Evolutionary conservation across 164 flowering plant genomes (phyloP), one percentile per base, ranked within the genome.

Genomic region (Vitis rotundifolia): DNA sequence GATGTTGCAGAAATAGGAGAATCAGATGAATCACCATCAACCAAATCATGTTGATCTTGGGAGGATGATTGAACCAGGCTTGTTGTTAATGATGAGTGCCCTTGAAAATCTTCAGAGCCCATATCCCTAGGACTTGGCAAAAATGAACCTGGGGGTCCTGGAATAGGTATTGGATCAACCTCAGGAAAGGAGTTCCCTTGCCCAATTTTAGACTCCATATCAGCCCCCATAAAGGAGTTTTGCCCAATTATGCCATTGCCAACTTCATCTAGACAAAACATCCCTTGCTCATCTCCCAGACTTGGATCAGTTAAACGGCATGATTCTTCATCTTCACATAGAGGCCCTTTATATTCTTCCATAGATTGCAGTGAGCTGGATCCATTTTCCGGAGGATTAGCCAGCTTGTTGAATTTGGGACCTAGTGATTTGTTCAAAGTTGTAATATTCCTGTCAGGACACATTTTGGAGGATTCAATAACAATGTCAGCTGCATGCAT

Each of bases 141-240:
- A 73, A 84, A 87, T 69, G 89, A 88, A 22, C 91, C 95, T 0
- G 94, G 93, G 11, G 97, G 89, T 29, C 89, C 94, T 49, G 90
- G 94, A 76, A 88, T 90, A 68, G 87, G 86, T 59, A 83, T 81
- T 2, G 87, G 81, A 59, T 84, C 91, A 68, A 83, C 84, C 70
- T 86, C 89, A 13, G 73, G 37, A 62, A 74, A 80, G 49, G 77
- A 79, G 69, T 76, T 80, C 28, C 72, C 86, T 61, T 73, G 78
- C 22, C 60, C 80, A 61, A 60, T 63, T 53, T 76, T 77, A 62
- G 68, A 29, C 71, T 72, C 77, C 63, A 71, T 22, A 44, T 76
- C 82, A 1, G 64, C 57, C 29, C 59, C 73, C 62, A 64, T 48
- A 65, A 71, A 53, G 51, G 56, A 26, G 61, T 73, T 61, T 55